phyloP scores from a whole-genome alignment of 805 yeast genomes.

The Candida pseudoglaebosa region DNA sequence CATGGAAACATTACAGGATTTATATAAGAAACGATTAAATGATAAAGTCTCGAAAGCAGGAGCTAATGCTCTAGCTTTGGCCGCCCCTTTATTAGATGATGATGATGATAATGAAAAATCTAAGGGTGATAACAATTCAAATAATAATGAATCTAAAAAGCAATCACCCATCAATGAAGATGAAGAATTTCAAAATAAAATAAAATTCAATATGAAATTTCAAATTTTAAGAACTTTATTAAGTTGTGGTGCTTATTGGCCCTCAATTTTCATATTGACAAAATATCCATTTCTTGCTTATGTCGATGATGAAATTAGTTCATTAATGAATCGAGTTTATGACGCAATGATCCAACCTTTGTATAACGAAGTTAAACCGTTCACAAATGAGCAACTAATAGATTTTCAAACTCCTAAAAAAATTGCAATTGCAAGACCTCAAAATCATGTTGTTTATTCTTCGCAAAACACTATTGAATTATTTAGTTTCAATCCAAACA shows the following conservation, averaged over 20 bases:
- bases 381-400: constrained; percentile 15
- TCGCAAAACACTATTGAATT: constrained; percentile 15
- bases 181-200: constrained; percentile 12
- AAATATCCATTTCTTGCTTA: constrained; percentile 59
- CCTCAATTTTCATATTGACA: constrained; percentile 55
- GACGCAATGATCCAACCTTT: constrained; percentile 49
- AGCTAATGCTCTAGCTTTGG: constrained; percentile 79
- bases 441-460: constrained; percentile 26
- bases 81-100: constrained; percentile 75
- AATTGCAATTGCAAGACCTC: constrained; percentile 21
- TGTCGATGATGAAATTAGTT: constrained; percentile 47
- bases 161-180: constrained; percentile 3
- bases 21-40: constrained; percentile 45
- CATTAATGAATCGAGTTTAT: constrained; percentile 47
- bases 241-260: constrained; percentile 57
- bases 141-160: constrained; percentile 7
- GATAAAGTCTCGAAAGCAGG: constrained; percentile 57
- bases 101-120: constrained; percentile 31
- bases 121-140: constrained; percentile 11
- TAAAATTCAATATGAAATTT: constrained; percentile 20
- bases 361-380: constrained; percentile 21
- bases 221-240: constrained; percentile 52
- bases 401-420: constrained; percentile 20
- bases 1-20: constrained; percentile 40
- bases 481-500: constrained; percentile 30